Conservation (phyloP, 305 asterid genomes). For the Solanum hybrid region DNA sequence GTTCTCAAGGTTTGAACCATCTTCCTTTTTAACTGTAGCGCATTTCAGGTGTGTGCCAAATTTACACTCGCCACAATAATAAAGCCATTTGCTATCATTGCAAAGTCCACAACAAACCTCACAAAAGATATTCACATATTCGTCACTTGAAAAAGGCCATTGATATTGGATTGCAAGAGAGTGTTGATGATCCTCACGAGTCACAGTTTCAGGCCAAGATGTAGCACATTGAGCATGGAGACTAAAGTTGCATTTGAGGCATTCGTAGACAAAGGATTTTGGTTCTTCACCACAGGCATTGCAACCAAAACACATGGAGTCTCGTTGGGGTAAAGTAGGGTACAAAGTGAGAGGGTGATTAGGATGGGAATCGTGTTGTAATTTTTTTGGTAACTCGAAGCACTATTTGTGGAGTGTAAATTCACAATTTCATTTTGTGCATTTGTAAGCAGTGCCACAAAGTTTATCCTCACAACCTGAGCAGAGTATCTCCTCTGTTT, state of each 20-base stretch:
- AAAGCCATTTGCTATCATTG: not conserved
- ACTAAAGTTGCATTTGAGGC: conserved; percentile 9
- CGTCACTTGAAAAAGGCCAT: not conserved
- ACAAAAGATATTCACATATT: not conserved
- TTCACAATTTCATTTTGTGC: not conserved
- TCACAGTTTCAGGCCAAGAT: not conserved
- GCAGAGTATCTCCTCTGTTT: not conserved
- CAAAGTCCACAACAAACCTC: not conserved
- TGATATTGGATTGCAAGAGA: not conserved
- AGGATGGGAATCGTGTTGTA: not conserved
- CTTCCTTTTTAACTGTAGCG: not conserved
- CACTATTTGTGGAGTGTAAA: conserved; percentile 15
- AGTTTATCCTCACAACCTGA: conserved; percentile 8
- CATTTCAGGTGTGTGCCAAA: not conserved
- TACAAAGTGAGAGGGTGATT: conserved; percentile 11
- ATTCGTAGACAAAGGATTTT: conserved; percentile 8
- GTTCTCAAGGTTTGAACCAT: not conserved
- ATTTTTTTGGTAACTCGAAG: conserved; percentile 8
- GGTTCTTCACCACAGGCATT: not conserved
- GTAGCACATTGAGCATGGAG: conserved; percentile 10
- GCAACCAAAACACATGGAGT: not conserved
- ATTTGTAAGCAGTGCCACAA: conserved; percentile 6
- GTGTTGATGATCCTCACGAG: conserved; percentile 1
- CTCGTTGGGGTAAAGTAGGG: not conserved
- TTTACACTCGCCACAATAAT: conserved; percentile 3